These are phyloP conservation scores for Angomonas ambiguus DNA, from an alignment of 208 protist genomes.

Conservation along the genomic window DNA sequence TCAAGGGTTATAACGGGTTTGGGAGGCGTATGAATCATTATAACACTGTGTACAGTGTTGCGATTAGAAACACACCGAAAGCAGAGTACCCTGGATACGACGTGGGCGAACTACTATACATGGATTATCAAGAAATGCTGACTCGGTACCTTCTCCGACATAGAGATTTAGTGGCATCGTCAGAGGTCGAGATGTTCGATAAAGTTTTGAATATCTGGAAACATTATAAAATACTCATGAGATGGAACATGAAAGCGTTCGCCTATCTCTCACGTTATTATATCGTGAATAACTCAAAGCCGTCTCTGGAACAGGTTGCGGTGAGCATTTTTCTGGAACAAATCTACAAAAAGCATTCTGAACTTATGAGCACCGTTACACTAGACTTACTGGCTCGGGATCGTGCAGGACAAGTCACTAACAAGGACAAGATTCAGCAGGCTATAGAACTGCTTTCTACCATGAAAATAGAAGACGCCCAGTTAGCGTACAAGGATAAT, in stretches of 20 bases:
- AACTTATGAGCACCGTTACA: constrained; percentile 46
- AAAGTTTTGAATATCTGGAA: constrained; percentile 68
- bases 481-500: constrained; percentile 60
- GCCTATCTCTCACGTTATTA: constrained; percentile 84
- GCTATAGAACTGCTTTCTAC: constrained; percentile 71
- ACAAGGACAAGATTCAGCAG: constrained; percentile 23
- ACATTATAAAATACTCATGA: constrained; percentile 82
- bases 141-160: constrained; percentile 73
- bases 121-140: constrained; percentile 90
- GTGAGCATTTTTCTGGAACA: constrained; percentile 82
- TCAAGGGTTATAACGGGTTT: constrained; percentile 50
- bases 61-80: constrained; percentile 59
- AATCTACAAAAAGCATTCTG: constrained; percentile 62
- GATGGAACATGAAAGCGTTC: constrained; percentile 80
- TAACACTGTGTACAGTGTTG: constrained; percentile 75
- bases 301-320: constrained; percentile 68
- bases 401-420: neutral
- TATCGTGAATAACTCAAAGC: constrained; percentile 81
- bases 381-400: constrained; percentile 52
- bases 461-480: constrained; percentile 57
- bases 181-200: constrained; percentile 55
- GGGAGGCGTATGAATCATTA: constrained; percentile 81
- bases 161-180: constrained; percentile 34
- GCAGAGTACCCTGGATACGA: constrained; percentile 38
- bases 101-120: constrained; percentile 76